A percentile compares a stretch with the other conserved stretches of the same genome.
These are phyloP conservation scores for Dryas drummondii DNA, from an alignment of 306 rosid genomes.

Conservation along the genomic window DNA sequence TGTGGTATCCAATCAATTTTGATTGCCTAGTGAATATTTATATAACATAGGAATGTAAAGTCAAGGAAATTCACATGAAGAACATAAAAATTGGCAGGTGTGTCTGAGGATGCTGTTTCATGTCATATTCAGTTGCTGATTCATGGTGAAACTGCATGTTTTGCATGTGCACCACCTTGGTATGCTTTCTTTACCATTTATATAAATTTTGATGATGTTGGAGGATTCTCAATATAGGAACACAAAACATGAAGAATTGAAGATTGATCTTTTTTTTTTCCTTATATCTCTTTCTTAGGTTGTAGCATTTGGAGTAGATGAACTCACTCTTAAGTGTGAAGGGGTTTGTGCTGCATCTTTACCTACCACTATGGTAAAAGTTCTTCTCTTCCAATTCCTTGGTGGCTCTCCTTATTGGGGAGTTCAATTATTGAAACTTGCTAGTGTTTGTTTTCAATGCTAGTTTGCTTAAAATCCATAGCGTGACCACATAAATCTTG, in stretches of 20 bases:
- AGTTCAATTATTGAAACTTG: not conserved
- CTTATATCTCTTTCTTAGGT: constrained; percentile 47
- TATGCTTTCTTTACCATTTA: constrained; percentile 31
- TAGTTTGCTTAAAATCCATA: no score
- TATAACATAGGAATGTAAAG: no score
- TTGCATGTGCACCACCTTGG: constrained; percentile 99
- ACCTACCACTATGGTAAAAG: constrained; percentile 91
- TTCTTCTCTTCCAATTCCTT: constrained; percentile 4
- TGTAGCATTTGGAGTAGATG: constrained; percentile 96
- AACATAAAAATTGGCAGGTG: constrained; percentile 85
- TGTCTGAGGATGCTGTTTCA: constrained; percentile 97
- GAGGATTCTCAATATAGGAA: constrained; percentile 14
- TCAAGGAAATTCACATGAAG: no score
- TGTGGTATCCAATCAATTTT: no score
- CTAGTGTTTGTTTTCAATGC: no score
- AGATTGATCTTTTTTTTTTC: not conserved
- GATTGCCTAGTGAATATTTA: no score
- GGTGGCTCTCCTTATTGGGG: constrained; percentile 13
- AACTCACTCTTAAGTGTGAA: constrained; percentile 95
- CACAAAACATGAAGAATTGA: constrained; percentile 18
- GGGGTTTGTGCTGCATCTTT: constrained; percentile 99
- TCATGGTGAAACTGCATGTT: constrained; percentile 98
- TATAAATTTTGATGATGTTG: constrained; percentile 14
- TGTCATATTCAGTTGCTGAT: constrained; percentile 93
- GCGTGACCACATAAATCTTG: no score